Conservation (phyloP, 176 grass and related monocot genomes). For the Paspalum notatum region DNA sequence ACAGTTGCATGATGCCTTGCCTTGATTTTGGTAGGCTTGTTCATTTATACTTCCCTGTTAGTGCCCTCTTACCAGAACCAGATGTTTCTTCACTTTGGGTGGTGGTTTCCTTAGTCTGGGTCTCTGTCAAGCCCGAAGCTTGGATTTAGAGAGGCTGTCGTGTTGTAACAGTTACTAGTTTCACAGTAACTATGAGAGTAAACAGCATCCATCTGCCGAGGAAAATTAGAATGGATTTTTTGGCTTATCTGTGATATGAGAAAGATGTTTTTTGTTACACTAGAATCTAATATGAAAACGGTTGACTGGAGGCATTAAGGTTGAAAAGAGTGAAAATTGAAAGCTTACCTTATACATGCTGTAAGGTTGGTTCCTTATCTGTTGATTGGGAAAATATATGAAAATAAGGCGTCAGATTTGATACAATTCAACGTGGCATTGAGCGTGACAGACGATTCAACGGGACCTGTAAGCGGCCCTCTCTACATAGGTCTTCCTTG, state of each 20-base stretch:
- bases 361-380: not conserved
- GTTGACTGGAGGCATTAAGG: too few relatives aligned
- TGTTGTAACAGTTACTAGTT: conserved; percentile 34
- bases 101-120: conserved; percentile 5
- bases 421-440: too few relatives aligned
- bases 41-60: conserved; percentile 21
- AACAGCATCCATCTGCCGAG: conserved; percentile 27
- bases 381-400: not conserved
- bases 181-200: not conserved
- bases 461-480: too few relatives aligned
- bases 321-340: too few relatives aligned
- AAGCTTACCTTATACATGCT: not conserved
- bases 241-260: too few relatives aligned
- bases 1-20: conserved; percentile 12
- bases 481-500: too few relatives aligned
- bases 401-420: not conserved
- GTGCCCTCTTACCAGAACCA: not conserved
- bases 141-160: conserved; percentile 2
- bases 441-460: too few relatives aligned
- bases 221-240: not conserved
- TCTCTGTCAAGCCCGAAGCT: not conserved
- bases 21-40: conserved; percentile 37
- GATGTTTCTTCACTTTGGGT: conserved; percentile 22
- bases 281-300: not conserved
- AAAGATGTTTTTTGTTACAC: not conserved